Evolutionary conservation across 148 eudicot genomes (phyloP).

Genomic region (Chenopodium formosanum): DNA sequence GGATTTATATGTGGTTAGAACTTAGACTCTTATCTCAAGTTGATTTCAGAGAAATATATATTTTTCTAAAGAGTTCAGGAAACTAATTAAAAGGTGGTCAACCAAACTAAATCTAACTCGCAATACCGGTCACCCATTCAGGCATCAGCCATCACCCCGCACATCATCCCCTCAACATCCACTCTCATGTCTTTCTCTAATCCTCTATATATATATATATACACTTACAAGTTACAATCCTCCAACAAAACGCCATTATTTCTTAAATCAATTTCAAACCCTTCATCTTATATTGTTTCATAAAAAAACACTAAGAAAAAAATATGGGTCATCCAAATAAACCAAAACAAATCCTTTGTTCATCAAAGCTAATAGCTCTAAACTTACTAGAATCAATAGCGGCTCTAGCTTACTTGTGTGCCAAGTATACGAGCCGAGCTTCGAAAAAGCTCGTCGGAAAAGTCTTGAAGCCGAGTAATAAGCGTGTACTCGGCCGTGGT

Average conservation of each 20-base stretch:
- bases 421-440: slow-evolving; percentile 40
- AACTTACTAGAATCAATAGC: slow-evolving; percentile 38
- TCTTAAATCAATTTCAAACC: neutral
- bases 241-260: neutral
- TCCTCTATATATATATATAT: neutral
- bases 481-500: slow-evolving; percentile 16
- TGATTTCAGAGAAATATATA: too few species aligned
- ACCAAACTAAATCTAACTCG: slow-evolving; percentile 7
- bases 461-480: slow-evolving; percentile 22
- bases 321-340: slow-evolving; percentile 22
- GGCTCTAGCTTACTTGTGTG: slow-evolving; percentile 32
- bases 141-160: neutral
- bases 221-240: neutral
- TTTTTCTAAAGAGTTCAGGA: too few species aligned
- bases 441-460: slow-evolving; percentile 34
- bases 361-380: slow-evolving; percentile 28
- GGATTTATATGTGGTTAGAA: too few species aligned
- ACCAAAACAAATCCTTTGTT: slow-evolving; percentile 25
- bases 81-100: neutral
- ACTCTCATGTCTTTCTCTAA: neutral
- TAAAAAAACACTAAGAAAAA: neutral
- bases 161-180: neutral
- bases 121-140: slow-evolving; percentile 11
- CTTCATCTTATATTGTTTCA: too few species aligned
- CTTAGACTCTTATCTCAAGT: too few species aligned